Base-by-base conservation (phyloP, 2,329 filamentous ascomycete species). In the Fusarium sp. region DNA sequence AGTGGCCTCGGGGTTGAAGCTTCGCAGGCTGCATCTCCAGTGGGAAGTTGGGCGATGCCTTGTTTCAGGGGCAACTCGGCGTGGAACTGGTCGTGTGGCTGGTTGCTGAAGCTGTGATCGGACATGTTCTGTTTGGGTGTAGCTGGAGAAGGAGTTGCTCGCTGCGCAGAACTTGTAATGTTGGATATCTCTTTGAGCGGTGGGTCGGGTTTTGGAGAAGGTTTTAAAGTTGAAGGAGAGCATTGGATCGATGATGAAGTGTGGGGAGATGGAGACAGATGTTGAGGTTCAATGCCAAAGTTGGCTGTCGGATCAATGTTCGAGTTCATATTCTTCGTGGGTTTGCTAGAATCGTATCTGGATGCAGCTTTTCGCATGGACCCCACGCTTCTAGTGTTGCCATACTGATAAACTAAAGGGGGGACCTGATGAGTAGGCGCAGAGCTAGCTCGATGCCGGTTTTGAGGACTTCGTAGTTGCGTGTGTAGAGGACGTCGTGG, bases 1-100 rank as follows among this genome's bases (percentile, higher is more conserved):
- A 72, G 33, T 25, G 80, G 79, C 45, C 81, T 83, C 17, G 81
- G 76, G 9, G 70, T 75, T 17, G 68, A 27, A 32, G 64, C 25
- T 17, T 72, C 71, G 15, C 32, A 38, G 4, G 72, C 62, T 40
- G 70, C 69, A 57, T 77, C 70, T 50, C 64, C 67, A 52, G 75
- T 30, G 35, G 68, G 66, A n/a, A 32, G 52, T 11, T 57, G 70
- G 22, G 40, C 52, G 22, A 32, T 17, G 4, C 11, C 20, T 12
- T 17, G 20, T 4, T 32, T 20, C 22, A 32, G 20, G 6, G 33
- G 17, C 17, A 20, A 6, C 14, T 54, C 35, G 43, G 27, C 30
- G 14, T 25, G 30, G 40, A 11, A 27, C 2, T 7, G 37, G 35
- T 32, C 7, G 37, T 22, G n/a, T 3, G 20, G 11, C 11, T 59